Conservation (phyloP, 352 stramenopile species). For the Phytophthora ramorum region DNA sequence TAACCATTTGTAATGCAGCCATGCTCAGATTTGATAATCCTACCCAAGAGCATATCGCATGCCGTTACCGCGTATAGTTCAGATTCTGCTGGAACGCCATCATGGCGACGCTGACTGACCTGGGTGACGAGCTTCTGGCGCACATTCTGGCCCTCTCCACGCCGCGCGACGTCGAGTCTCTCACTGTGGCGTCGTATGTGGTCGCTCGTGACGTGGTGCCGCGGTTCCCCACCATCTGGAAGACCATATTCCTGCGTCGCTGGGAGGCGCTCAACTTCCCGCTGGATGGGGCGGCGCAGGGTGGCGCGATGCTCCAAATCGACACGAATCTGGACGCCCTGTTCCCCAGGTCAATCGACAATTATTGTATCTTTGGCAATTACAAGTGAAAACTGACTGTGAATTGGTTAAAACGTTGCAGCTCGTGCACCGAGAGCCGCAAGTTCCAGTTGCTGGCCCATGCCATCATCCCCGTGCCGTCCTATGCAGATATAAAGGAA, state of each 20-base stretch:
- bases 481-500: conserved; percentile 58
- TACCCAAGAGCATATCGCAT: conserved; percentile 17
- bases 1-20: conserved; percentile 21
- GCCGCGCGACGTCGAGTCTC: conserved; percentile 62
- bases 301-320: conserved; percentile 38
- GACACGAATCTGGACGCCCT: conserved; percentile 44
- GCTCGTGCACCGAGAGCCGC: conserved; percentile 59
- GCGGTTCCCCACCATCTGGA: conserved; percentile 65
- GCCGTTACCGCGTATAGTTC: neutral
- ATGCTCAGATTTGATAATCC: conserved; percentile 19
- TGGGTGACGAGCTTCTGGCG: conserved; percentile 65
- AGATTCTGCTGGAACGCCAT: conserved; percentile 4
- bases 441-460: conserved; percentile 81
- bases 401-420: conserved; percentile 13
- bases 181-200: conserved; percentile 54
- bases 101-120: conserved; percentile 32
- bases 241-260: conserved; percentile 57
- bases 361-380: neutral
- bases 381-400: conserved; percentile 2
- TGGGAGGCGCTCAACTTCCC: conserved; percentile 74
- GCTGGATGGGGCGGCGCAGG: conserved; percentile 35
- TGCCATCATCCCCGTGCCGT: conserved; percentile 66
- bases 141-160: conserved; percentile 46
- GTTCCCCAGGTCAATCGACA: conserved; percentile 50
- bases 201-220: conserved; percentile 57